These are phyloP conservation scores for Leccinum huronense DNA, from an alignment of 1,284 basidiomycete species.

Conservation along the genomic window DNA sequence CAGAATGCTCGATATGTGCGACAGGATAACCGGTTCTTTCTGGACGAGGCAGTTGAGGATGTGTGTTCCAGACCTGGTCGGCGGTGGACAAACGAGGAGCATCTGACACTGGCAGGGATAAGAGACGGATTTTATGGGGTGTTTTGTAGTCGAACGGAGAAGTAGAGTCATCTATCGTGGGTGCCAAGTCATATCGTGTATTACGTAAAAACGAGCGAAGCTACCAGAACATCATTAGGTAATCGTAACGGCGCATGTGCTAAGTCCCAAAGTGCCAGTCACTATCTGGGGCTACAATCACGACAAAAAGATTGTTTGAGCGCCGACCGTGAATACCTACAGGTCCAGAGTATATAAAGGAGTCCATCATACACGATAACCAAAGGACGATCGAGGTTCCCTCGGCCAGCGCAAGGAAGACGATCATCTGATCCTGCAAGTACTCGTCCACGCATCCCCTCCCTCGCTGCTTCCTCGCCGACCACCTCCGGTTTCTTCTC, in stretches of 20 bases:
- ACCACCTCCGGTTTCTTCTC: slow-evolving; percentile 44
- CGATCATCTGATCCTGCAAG: slow-evolving; percentile 70
- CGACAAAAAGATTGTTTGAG: no score
- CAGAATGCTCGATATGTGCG: slow-evolving; percentile 95
- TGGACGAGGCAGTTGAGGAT: slow-evolving; percentile 98
- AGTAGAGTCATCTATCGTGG: slow-evolving; percentile 81
- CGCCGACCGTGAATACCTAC: no score
- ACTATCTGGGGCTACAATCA: no score
- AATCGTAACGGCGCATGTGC: no score
- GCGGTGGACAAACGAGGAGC: slow-evolving; percentile 74
- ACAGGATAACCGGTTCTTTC: slow-evolving; percentile 98
- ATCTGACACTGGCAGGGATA: slow-evolving; percentile 75
- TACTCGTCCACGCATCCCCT: slow-evolving; percentile 70
- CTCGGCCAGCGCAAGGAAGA: slow-evolving; percentile 68
- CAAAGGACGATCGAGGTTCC: slow-evolving; percentile 51
- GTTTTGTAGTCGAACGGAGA: slow-evolving; percentile 94
- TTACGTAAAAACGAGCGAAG: slow-evolving; percentile 26
- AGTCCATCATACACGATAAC: no score
- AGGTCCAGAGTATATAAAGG: no score
- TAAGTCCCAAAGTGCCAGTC: no score
- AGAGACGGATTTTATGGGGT: slow-evolving; percentile 66
- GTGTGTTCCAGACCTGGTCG: slow-evolving; percentile 65
- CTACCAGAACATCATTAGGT: no score
- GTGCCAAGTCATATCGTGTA: no score
- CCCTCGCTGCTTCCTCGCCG: slow-evolving; percentile 57